Base-by-base conservation (phyloP, 2,329 filamentous ascomycete species). In the Pseudogymnoascus sp. region DNA sequence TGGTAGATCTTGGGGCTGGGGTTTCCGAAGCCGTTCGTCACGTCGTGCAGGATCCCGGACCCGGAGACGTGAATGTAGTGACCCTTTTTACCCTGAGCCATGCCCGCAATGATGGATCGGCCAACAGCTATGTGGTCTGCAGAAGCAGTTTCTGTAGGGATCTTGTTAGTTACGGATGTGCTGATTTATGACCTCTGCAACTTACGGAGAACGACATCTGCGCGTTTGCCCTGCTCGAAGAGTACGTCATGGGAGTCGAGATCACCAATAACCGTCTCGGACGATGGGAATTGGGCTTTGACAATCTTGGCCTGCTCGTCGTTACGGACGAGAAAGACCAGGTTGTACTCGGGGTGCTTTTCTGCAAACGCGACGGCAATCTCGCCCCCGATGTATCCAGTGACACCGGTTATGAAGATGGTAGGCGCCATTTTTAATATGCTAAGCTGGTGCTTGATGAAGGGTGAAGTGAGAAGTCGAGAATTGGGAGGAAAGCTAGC, bases 31-130 rank as follows among this genome's bases (percentile, higher is more conserved):
- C 61, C 64, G 38, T 65, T 63, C 14, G 61, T 38, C 22, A 68
- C 58, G 11, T 64, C 41, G 30, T 64, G 58, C 18, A 83, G 70
- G 38, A 82, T 76, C 14, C 74, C 75, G 0, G 78, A 78, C 2
- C 81, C 80, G 33, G 75, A 77, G n/a, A 80, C 66, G 67, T 82
- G 79, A 41, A 82, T 76, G 70, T 75, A 81, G 66, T 77, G 77
- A 3, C 77, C 79, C 18, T 58, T 59, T 64, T 80, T 78, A 2
- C 76, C 75, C 4, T 72, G 68, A 3, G 72, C 72, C 9, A 82
- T 64, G 0, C 80, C 80, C 63, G 75, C 75, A 41, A 75, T 72
- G 47, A 83, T 79, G 47, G 80, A 75, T 8, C 66, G 65, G 1
- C 78, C 78, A 1, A 41, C 62, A 12, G 61, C 41, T 37, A 64